A percentile compares a stretch with the other conserved stretches of the same genome.
phyloP scores from a whole-genome alignment of 768 basidiomycete species.

The Tylopilus balloui region DNA sequence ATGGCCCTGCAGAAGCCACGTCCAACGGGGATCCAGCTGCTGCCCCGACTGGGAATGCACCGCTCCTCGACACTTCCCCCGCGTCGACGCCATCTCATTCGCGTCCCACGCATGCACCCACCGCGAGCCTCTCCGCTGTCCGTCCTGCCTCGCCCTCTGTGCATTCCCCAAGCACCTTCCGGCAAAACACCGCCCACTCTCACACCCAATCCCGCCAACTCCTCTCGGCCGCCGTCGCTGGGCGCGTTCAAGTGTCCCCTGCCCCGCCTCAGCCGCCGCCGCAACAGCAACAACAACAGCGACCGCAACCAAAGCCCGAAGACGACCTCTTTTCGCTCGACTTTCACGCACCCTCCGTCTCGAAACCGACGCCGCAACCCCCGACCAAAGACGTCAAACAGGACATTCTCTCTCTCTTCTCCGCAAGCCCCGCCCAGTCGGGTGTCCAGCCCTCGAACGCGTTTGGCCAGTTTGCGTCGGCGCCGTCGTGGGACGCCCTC shows the following conservation, averaged over 20 bases:
- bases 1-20: constrained; percentile 32
- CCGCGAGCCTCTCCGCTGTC: constrained; percentile 20
- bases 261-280: constrained; percentile 6
- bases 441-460: constrained; percentile 21
- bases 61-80: constrained; percentile 9
- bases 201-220: constrained; percentile 27
- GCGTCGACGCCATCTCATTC: neutral
- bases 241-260: constrained; percentile 15
- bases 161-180: constrained; percentile 21
- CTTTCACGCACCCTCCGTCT: constrained; percentile 59
- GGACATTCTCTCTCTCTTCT: constrained; percentile 82
- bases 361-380: constrained; percentile 24
- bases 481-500: constrained; percentile 26
- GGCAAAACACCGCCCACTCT: constrained; percentile 11
- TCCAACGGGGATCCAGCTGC: constrained; percentile 1
- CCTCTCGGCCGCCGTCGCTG: constrained; percentile 38
- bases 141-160: constrained; percentile 29
- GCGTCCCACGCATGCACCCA: constrained; percentile 12
- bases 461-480: constrained; percentile 36
- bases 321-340: constrained; percentile 83
- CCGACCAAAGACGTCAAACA: constrained; percentile 73
- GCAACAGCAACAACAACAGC: constrained; percentile 18
- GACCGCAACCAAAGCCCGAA: constrained; percentile 35
- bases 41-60: neutral
- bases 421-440: constrained; percentile 36